Evolutionary conservation across 2,329 filamentous ascomycete species (phyloP).

Genomic region (Fusarium poae): DNA sequence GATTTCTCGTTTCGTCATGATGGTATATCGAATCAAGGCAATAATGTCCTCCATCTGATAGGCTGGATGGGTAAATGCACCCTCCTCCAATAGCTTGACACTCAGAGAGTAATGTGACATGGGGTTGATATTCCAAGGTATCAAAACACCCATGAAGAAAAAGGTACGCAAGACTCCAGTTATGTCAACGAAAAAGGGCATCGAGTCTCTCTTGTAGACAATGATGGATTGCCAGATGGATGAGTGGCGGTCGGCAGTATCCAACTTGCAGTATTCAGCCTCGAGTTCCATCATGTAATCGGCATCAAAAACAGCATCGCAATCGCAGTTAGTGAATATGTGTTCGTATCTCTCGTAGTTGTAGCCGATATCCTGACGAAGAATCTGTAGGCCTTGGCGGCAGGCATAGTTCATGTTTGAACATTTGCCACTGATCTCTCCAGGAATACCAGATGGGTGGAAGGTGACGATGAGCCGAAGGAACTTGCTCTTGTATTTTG

Average conservation of each 20-base stretch:
- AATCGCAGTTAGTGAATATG: constrained; percentile 46
- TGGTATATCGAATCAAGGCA: constrained; percentile 36
- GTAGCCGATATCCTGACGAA: constrained; percentile 33
- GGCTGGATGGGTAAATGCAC: constrained; percentile 33
- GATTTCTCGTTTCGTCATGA: constrained; percentile 30
- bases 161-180: constrained; percentile 44
- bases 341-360: constrained; percentile 41
- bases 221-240: constrained; percentile 48
- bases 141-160: constrained; percentile 46
- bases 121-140: constrained; percentile 42
- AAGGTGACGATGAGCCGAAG: constrained; percentile 36
- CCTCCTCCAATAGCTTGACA: constrained; percentile 32
- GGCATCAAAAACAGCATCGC: constrained; percentile 43
- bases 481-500: constrained; percentile 27
- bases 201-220: constrained; percentile 43
- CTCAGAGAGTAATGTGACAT: constrained; percentile 40
- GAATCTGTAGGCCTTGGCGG: constrained; percentile 31
- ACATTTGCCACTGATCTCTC: constrained; percentile 33
- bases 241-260: constrained; percentile 37
- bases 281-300: constrained; percentile 44
- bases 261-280: constrained; percentile 26
- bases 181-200: constrained; percentile 47
- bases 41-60: constrained; percentile 42
- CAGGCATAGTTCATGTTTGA: constrained; percentile 41
- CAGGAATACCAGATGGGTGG: constrained; percentile 20